Evolutionary conservation across 2,329 filamentous ascomycete species (phyloP).

Genomic region (Xylariaceae sp.): DNA sequence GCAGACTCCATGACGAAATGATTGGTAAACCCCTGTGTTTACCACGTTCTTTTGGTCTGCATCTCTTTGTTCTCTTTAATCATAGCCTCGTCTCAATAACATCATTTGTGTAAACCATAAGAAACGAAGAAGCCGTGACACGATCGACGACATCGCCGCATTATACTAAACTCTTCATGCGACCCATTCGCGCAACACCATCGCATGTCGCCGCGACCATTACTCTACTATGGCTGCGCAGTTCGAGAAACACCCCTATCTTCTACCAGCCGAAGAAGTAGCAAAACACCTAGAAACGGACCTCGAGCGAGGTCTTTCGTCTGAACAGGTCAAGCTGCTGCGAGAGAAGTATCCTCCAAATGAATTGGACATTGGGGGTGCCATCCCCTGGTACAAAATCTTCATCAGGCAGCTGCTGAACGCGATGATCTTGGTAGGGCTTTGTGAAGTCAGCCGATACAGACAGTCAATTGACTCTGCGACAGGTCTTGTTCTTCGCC

Average conservation of each 20-base stretch:
- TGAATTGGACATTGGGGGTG: conserved; percentile 63
- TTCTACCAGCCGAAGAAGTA: conserved; percentile 58
- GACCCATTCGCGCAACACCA: conserved; percentile 7
- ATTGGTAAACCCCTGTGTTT: background rate
- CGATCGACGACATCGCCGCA: background rate
- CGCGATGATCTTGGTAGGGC: conserved; percentile 66
- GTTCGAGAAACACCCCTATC: conserved; percentile 53
- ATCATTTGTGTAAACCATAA: background rate
- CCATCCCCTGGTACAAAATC: conserved; percentile 66
- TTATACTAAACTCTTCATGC: conserved; percentile 15
- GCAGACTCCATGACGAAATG: background rate
- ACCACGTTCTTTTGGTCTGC: background rate
- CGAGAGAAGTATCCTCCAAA: conserved; percentile 60
- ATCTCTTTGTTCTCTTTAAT: background rate
- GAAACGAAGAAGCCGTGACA: background rate
- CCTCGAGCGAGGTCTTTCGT: conserved; percentile 61
- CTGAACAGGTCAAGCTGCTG: conserved; percentile 53
- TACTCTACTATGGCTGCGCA: conserved; percentile 39
- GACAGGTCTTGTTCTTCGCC: conserved; percentile 69
- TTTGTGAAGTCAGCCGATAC: background rate
- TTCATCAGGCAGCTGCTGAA: conserved; percentile 68
- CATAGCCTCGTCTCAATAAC: no score
- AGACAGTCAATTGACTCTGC: conserved; percentile 38
- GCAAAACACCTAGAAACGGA: conserved; percentile 57
- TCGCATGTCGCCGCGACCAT: conserved; percentile 9